Evolutionary conservation across 805 yeast genomes (phyloP), one percentile per base, ranked within the genome.

Genomic region (Yarrowia yakushimensis): DNA sequence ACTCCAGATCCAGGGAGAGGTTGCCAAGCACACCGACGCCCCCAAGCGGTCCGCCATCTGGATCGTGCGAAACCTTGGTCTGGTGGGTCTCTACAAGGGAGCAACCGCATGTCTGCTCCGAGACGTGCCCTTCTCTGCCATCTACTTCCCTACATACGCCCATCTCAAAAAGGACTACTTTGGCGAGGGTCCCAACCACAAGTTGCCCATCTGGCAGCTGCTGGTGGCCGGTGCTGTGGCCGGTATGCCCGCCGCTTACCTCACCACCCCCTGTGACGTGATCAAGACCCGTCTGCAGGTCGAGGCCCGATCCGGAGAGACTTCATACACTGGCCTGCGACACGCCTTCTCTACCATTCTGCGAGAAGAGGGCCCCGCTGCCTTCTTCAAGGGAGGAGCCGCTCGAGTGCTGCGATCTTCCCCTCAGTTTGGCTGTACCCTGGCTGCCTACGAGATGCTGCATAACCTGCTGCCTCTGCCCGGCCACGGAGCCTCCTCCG

Each of bases 211-310:
- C 28, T 86, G 93, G 87, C 96, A 93, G 75, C 78, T 94, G 67
- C 81, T 93, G 65, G 73, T 83, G 4, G 83, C 96, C 65, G 99
- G 99, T 74, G 97, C 96, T 11, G 73, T 92, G 66, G 98, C 99
- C 13, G 99, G 98, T 72, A 90, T 96, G 79, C 99, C 99, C 10
- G 96, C 98, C 30, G 98, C 98, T 11, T 93, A 88, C 74, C 78
- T 92, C 67, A 93, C 99, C 1, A 93, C 99, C 0, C 99, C 99
- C 1, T 91, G 90, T 70, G 99, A 93, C 79, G 98, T 93, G 54
- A 88, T 94, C 69, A 93, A 93, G 78, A 93, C 99, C 3, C 85
- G 98, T 75, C 78, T 93, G 66, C 99, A 93, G 77, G 85, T 90
- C 65, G 96, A 86, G 72, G 80, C 90, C 6, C 84, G 87, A 66